Evolutionary conservation across 2,329 filamentous ascomycete genomes (phyloP).

Genomic region (Exophiala sideris): DNA sequence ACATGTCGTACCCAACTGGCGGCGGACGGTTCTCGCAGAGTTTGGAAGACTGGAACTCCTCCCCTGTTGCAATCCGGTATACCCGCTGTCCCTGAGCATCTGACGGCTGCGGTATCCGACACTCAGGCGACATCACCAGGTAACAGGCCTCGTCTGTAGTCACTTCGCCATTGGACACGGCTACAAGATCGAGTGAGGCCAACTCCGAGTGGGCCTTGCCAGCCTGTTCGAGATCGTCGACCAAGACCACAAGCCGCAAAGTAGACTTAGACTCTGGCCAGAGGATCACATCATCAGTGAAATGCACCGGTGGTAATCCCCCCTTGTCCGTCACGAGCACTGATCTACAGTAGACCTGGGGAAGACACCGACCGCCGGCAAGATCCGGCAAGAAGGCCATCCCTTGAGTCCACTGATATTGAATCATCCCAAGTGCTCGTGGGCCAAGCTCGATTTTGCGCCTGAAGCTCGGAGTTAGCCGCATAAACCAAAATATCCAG

Average conservation of each 20-base stretch:
- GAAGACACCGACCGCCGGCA: constrained; percentile 33
- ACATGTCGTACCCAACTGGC: background rate
- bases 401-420: constrained; percentile 30
- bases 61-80: background rate
- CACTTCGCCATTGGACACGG: constrained; percentile 7
- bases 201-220: constrained; percentile 33
- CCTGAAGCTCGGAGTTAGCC: constrained; percentile 33
- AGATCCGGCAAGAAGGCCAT: constrained; percentile 34
- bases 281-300: constrained; percentile 36
- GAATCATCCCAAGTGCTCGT: constrained; percentile 32
- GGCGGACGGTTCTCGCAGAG: background rate
- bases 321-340: background rate
- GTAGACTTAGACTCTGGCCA: constrained; percentile 1
- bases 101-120: background rate
- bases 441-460: constrained; percentile 31
- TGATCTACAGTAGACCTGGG: constrained; percentile 34
- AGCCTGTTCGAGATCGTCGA: constrained; percentile 7
- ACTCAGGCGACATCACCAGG: constrained; percentile 3
- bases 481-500: constrained; percentile 33
- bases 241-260: constrained; percentile 12
- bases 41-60: background rate
- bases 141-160: constrained; percentile 17
- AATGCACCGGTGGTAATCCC: constrained; percentile 15
- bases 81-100: background rate
- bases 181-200: constrained; percentile 19